Base-by-base conservation (phyloP, 1,139 yeast species). In the Ogataea hybrid region DNA sequence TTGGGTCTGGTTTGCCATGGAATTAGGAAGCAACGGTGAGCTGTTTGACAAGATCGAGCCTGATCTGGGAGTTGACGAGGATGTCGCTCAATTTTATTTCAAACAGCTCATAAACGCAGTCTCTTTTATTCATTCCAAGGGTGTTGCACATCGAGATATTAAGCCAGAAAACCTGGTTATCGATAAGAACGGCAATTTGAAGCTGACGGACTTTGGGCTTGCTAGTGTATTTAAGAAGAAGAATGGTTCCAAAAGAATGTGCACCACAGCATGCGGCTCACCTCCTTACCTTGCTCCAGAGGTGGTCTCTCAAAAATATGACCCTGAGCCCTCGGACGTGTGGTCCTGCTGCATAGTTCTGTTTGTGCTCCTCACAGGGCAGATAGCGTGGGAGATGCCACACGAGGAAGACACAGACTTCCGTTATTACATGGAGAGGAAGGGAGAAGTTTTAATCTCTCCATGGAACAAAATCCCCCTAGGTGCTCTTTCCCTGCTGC, bases 101-200 rank as follows among this genome's bases (percentile, higher is more conserved):
- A 73, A 71, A 36, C 87, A 82, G 50, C 62, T 82, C 47, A 67
- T 79, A 2, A 75, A 72, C 41, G 84, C 84, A 0, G 62, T 79
- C 12, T 68, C 66, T 5, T 78, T 70, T 52, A 58, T 87, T 31
- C 96, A 88, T 58, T 68, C 72, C 3, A 74, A 73, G 38, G 88
- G 92, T 39, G 84, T 88, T 32, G 90, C 94, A 5, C 96, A 88
- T 65, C 63, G 96, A 49, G 96, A 88, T 59, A 84, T 89, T 44
- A 88, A 88, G 58, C 96, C 96, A 0, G 96, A 88, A 57, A 88
- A 88, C 57, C 78, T 88, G n/a, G 68, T 89, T 25, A 66, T 89
- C 15, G 96, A 88, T 57, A 67, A 67, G 22, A 75, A 75, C 42
- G 81, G 79, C 5, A 84, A 84, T 55, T 61, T 82, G 50, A 81